Conservation (phyloP, 225 moss, liverwort and hornwort genomes). For the Thuidium tamariscinum region DNA sequence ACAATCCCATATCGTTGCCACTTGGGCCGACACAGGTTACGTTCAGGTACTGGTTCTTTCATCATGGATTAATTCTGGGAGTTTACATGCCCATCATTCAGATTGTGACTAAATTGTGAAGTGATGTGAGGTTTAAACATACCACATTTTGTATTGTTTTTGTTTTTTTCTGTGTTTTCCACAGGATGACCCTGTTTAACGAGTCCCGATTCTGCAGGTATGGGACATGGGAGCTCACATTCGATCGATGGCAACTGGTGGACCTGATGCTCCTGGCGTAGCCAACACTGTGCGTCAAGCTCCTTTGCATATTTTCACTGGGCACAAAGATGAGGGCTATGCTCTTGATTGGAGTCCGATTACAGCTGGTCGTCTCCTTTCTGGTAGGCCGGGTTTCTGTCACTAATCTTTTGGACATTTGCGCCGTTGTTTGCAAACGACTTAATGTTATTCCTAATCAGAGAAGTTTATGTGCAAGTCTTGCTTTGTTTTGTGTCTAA, state of each 20-base stretch:
- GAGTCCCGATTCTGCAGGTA: constrained; percentile 28
- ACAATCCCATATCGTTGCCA: constrained; percentile 81
- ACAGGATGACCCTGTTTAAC: background rate
- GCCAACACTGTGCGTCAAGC: constrained; percentile 52
- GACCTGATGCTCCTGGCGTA: constrained; percentile 29
- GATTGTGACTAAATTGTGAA: background rate
- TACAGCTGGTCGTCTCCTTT: constrained; percentile 75
- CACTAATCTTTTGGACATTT: background rate
- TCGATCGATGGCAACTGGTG: constrained; percentile 54
- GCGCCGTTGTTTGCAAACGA: background rate
- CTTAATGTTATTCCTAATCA: background rate
- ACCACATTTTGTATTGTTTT: background rate
- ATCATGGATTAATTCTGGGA: background rate
- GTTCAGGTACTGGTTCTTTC: constrained; percentile 54
- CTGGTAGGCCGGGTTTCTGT: constrained; percentile 36
- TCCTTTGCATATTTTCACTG: constrained; percentile 76
- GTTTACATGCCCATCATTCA: background rate
- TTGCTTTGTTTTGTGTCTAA: background rate
- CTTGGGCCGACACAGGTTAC: constrained; percentile 91
- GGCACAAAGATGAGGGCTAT: constrained; percentile 93
- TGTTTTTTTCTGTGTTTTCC: background rate
- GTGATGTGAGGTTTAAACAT: background rate
- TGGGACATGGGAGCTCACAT: constrained; percentile 89
- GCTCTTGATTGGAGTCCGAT: constrained; percentile 91
- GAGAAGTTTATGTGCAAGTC: background rate